These are phyloP conservation scores for Tylopilus sp. DNA, from an alignment of 1,284 basidiomycete genomes.

Conservation along the genomic window DNA sequence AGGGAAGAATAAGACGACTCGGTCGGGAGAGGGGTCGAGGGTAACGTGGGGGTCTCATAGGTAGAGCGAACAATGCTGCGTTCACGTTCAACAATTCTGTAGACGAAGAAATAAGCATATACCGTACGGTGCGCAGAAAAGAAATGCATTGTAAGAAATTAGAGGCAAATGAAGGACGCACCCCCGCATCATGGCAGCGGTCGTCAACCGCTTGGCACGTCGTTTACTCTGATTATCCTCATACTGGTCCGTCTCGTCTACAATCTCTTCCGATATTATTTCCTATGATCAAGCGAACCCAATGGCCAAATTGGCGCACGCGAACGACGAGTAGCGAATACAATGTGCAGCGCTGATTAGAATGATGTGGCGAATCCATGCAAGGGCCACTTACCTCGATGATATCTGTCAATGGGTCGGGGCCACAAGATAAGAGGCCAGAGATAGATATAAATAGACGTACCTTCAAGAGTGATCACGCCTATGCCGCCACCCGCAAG, in stretches of 20 bases:
- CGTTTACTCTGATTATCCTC: constrained; percentile 87
- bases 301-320: constrained; percentile 2
- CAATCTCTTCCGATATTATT: constrained; percentile 90
- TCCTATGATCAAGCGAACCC: constrained; percentile 53
- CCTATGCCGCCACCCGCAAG: constrained; percentile 84
- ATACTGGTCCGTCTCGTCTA: constrained; percentile 92
- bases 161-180: constrained; percentile 44
- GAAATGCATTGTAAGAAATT: background rate
- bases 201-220: constrained; percentile 68
- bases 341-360: background rate
- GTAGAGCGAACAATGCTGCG: constrained; percentile 34
- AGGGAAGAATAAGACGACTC: constrained; percentile 20
- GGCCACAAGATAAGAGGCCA: background rate
- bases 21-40: constrained; percentile 22
- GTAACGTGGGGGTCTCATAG: constrained; percentile 31
- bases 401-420: constrained; percentile 56
- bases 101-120: background rate
- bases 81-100: constrained; percentile 57
- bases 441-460: background rate
- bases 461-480: constrained; percentile 84
- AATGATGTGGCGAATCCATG: constrained; percentile 1
- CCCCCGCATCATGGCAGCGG: constrained; percentile 86
- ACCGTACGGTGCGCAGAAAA: background rate
- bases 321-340: constrained; percentile 30
- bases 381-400: constrained; percentile 62